Evolutionary conservation across 192 early-diverging fungal genomes (phyloP).

Genomic region (Backusella tuberculispora): DNA sequence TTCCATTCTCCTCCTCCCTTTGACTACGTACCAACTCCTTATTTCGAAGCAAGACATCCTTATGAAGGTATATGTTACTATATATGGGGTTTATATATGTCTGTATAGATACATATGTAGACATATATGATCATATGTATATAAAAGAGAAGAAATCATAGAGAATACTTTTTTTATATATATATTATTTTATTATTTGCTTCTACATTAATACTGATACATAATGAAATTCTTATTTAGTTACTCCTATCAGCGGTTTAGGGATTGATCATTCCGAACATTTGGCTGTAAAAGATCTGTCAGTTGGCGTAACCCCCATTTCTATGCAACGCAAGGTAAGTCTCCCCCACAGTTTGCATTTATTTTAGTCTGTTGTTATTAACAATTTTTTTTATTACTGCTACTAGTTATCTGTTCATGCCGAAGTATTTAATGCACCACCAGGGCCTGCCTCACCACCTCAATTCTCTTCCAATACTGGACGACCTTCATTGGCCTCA

Average conservation of each 20-base stretch:
- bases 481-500: slow-evolving; percentile 22
- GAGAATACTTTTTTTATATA: neutral
- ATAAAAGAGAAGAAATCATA: neutral
- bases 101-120: neutral
- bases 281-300: slow-evolving; percentile 10
- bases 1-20: slow-evolving; percentile 22
- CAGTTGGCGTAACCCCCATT: neutral
- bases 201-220: neutral
- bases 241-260: slow-evolving; percentile 17
- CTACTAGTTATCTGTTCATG: neutral
- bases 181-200: neutral
- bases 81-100: neutral
- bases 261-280: slow-evolving; percentile 20
- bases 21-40: slow-evolving; percentile 20
- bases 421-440: neutral
- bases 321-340: slow-evolving; percentile 22
- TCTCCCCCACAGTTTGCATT: neutral
- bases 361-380: neutral
- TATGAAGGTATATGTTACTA: slow-evolving; percentile 14
- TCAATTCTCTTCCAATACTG: slow-evolving; percentile 3
- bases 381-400: neutral
- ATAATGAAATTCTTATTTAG: slow-evolving; percentile 5
- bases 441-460: neutral
- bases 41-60: slow-evolving; percentile 21
- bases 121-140: neutral